phyloP scores from a whole-genome alignment of 164 flowering plant species.

The Nymphaea colorata region DNA sequence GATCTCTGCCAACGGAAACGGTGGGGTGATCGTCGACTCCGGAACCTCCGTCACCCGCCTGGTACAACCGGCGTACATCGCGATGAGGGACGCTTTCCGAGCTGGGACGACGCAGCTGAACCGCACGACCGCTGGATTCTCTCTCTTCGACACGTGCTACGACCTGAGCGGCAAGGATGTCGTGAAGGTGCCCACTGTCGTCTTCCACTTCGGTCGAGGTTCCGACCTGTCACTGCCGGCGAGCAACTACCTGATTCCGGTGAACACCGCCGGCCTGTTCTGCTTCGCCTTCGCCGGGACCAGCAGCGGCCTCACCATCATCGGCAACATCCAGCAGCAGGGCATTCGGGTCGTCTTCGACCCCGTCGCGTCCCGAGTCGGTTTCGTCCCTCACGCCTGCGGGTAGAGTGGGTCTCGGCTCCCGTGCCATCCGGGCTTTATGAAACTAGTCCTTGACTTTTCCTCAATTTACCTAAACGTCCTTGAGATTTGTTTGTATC shows the following conservation, averaged over 20 bases:
- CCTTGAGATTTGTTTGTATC: neutral
- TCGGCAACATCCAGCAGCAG: constrained; percentile 97
- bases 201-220: constrained; percentile 58
- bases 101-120: constrained; percentile 46
- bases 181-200: constrained; percentile 94
- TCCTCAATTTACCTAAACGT: too few species aligned
- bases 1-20: constrained; percentile 60
- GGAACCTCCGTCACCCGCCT: constrained; percentile 95
- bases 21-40: constrained; percentile 90
- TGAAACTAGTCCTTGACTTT: neutral
- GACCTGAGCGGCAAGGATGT: constrained; percentile 60
- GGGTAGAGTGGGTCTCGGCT: neutral
- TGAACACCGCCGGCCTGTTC: constrained; percentile 48
- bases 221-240: constrained; percentile 83
- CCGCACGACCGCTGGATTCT: constrained; percentile 34
- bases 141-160: constrained; percentile 88
- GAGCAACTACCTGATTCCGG: constrained; percentile 79
- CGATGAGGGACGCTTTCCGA: constrained; percentile 67
- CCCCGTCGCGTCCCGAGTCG: neutral
- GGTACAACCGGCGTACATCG: constrained; percentile 62
- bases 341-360: constrained; percentile 52
- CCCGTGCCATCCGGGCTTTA: neutral
- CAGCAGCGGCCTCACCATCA: constrained; percentile 60
- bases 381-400: neutral
- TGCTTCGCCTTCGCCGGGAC: constrained; percentile 97